Conservation (phyloP, 1,139 yeast genomes). For the Protomyces pachydermus region DNA sequence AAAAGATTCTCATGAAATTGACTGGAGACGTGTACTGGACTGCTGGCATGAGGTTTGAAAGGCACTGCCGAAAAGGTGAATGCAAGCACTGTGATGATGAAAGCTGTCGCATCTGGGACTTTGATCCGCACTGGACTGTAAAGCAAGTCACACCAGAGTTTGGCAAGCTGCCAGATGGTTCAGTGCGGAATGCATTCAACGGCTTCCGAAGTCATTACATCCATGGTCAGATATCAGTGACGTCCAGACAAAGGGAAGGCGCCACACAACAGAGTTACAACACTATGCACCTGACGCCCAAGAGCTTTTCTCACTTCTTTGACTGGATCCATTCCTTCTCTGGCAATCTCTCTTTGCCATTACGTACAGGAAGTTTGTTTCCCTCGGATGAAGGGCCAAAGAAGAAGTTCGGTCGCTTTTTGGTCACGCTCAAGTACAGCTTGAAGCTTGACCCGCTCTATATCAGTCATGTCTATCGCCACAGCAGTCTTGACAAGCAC, state of each 20-base stretch:
- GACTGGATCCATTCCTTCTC: conserved; percentile 81
- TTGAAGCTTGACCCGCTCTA: conserved; percentile 68
- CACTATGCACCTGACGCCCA: conserved; percentile 71
- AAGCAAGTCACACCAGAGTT: conserved; percentile 59
- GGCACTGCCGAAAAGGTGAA: conserved; percentile 37
- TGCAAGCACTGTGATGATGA: conserved; percentile 31
- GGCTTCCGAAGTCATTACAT: conserved; percentile 76
- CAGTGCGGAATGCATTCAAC: conserved; percentile 63
- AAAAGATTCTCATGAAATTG: conserved; percentile 53
- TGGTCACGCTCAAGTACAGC: conserved; percentile 75
- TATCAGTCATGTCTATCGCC: conserved; percentile 65
- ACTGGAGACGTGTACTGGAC: conserved; percentile 50
- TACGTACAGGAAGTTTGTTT: conserved; percentile 67
- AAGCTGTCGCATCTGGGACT: conserved; percentile 47
- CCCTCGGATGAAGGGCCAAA: conserved; percentile 43
- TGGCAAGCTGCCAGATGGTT: conserved; percentile 38
- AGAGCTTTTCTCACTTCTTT: conserved; percentile 61
- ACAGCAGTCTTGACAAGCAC: conserved; percentile 45
- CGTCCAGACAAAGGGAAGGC: conserved; percentile 43
- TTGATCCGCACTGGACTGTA: conserved; percentile 68
- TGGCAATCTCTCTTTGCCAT: conserved; percentile 66
- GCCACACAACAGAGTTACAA: conserved; percentile 46
- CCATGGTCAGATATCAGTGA: conserved; percentile 69
- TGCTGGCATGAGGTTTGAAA: conserved; percentile 49
- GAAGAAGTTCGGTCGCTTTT: conserved; percentile 68